Conservation (phyloP, 2,329 filamentous ascomycete genomes). For the Sarocladium kiliense region DNA sequence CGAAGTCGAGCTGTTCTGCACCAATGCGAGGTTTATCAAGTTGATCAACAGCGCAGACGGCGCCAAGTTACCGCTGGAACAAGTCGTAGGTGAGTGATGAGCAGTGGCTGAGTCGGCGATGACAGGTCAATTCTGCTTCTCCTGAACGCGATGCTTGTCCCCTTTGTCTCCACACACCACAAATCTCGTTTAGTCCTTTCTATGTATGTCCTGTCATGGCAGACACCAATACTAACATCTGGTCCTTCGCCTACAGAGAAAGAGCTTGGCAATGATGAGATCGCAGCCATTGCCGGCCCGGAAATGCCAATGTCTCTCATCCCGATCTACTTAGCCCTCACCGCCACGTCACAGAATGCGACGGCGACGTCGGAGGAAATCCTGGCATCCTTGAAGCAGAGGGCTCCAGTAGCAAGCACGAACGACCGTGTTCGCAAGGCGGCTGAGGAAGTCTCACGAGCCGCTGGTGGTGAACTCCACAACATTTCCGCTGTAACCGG, state of each 20-base stretch:
- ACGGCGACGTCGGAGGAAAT: constrained; percentile 48
- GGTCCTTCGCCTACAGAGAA: constrained; percentile 33
- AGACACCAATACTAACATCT: neutral
- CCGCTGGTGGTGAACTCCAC: constrained; percentile 81
- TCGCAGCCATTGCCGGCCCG: constrained; percentile 39
- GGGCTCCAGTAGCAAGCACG: constrained; percentile 40
- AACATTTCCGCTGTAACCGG: constrained; percentile 85
- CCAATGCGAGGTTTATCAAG: constrained; percentile 89
- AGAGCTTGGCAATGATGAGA: constrained; percentile 50
- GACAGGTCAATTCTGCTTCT: constrained; percentile 3
- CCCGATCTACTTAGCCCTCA: constrained; percentile 64
- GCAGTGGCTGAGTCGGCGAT: neutral
- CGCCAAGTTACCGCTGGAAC: constrained; percentile 41
- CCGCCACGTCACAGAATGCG: constrained; percentile 43
- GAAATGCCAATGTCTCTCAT: constrained; percentile 54
- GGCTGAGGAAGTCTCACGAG: constrained; percentile 66
- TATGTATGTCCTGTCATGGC: neutral
- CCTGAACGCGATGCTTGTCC: neutral
- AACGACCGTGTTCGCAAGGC: constrained; percentile 48
- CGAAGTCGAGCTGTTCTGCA: constrained; percentile 90
- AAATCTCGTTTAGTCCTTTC: neutral
- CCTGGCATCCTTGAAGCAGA: constrained; percentile 37
- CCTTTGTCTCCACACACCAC: neutral
- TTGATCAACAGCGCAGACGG: constrained; percentile 59
- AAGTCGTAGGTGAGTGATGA: constrained; percentile 46